Evolutionary conservation across 495 filamentous ascomycete species (phyloP), one percentile per base, ranked within the genome.

Genomic region (Lepidopterella palustris): DNA sequence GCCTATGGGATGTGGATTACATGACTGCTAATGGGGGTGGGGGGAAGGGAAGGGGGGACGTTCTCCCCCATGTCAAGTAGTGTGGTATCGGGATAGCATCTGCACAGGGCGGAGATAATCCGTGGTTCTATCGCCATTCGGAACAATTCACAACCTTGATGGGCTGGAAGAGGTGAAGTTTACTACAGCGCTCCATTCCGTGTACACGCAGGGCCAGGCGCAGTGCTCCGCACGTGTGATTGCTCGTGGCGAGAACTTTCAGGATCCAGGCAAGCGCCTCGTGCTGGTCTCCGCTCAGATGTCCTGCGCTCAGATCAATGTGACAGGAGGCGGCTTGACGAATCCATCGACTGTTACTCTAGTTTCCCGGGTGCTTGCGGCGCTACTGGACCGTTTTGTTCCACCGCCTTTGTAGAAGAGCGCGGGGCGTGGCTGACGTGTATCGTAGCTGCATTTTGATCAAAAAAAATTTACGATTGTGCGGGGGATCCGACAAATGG

Each of bases 331-430:
- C 25, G 79, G 80, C 40, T 68, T 70, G 26, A 74, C 75, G 49
- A 67, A 66, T 4, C 69, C 71, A 29, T 56, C 71, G 55, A 82
- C 80, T 5, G 79, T 84, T 40, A n/a, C n/a, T n/a, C n/a, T n/a
- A 75, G 72, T 67, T 77, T 83, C 68, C 82, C 81, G 3, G 80
- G 81, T 27, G 77, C n/a, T n/a, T n/a, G n/a, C n/a, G n/a, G n/a
- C n/a, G n/a, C n/a, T n/a, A n/a, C n/a, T n/a, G n/a, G n/a, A n/a
- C n/a, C n/a, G n/a, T n/a, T n/a, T n/a, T n/a, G n/a, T n/a, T n/a
- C n/a, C n/a, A n/a, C n/a, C n/a, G n/a, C n/a, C n/a, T n/a, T n/a
- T n/a, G n/a, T n/a, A n/a, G n/a, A n/a, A n/a, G n/a, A n/a, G n/a
- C n/a, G n/a, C n/a, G n/a, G n/a, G n/a, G n/a, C n/a, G n/a, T n/a